A percentile compares a stretch with the other conserved stretches of the same genome.
Evolutionary conservation across 345 rosid genomes (phyloP).

Genomic region (Brassica incana): DNA sequence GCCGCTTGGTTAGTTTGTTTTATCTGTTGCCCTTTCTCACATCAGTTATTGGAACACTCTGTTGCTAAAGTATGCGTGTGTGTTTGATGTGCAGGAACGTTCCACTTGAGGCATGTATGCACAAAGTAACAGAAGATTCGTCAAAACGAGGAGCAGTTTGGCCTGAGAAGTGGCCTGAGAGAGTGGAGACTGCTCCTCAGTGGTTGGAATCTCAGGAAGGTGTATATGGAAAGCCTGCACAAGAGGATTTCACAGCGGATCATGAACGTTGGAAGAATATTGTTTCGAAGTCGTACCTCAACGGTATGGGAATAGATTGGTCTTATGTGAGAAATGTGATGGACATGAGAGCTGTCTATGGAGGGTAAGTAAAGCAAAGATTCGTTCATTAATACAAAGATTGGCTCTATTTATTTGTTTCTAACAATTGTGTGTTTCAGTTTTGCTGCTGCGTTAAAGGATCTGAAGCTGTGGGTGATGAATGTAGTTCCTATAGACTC

Average conservation of each 20-base stretch:
- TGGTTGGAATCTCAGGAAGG: background rate
- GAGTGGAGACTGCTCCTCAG: background rate
- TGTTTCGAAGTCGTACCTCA: background rate
- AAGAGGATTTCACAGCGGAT: background rate
- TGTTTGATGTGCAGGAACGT: background rate
- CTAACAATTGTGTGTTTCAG: background rate
- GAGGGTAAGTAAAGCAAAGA: background rate
- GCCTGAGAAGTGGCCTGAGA: background rate
- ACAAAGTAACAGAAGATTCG: background rate
- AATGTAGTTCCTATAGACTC: background rate
- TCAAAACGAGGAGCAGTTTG: background rate
- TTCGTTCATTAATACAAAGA: background rate
- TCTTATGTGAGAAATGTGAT: background rate
- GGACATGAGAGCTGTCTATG: background rate
- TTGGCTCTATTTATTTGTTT: background rate
- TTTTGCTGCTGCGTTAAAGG: background rate
- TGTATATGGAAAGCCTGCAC: background rate
- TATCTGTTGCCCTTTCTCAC: slow-evolving; percentile 13
- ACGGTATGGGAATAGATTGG: background rate
- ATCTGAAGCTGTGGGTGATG: background rate
- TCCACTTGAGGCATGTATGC: background rate
- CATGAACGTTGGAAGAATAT: background rate
- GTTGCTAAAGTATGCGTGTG: background rate
- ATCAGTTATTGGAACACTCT: background rate
- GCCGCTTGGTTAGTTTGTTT: slow-evolving; percentile 55